Conservation (phyloP, 129 eudicot species). For the Saposhnikovia divaricata region DNA sequence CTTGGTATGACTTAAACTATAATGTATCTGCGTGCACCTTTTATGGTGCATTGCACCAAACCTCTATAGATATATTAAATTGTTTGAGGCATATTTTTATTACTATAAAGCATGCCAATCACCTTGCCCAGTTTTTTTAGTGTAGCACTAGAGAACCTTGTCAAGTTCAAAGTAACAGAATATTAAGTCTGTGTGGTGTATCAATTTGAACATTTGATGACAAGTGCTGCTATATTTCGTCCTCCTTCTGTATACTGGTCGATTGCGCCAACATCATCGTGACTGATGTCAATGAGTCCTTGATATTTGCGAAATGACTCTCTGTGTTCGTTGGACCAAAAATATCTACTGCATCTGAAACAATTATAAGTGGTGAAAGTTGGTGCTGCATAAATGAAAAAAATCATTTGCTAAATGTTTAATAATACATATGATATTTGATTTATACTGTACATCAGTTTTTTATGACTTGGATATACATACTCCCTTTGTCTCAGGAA, state of each 20-base stretch:
- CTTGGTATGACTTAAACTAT: background rate
- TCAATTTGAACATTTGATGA: background rate
- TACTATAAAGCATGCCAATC: background rate
- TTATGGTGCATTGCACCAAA: background rate
- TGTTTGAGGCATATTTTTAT: background rate
- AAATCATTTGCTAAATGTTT: background rate
- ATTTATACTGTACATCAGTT: too few species aligned
- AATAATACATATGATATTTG: background rate
- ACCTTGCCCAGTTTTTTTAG: background rate
- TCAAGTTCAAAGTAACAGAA: background rate
- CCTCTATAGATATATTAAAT: background rate
- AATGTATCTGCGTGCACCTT: background rate
- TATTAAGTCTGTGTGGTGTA: background rate
- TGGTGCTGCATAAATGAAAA: background rate
- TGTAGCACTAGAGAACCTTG: background rate
- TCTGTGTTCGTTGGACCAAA: background rate
- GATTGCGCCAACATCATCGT: background rate
- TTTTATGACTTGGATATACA: background rate
- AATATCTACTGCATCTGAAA: background rate
- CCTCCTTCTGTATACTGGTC: background rate
- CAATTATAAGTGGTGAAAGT: background rate
- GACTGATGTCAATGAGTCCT: background rate
- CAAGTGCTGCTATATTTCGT: background rate
- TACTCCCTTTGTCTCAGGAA: background rate
- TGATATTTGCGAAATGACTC: background rate